Percentiles rank a stretch among this genome's conserved stretches.
phyloP scores from a whole-genome alignment of 371 early-diverging fungal genomes.

The Enterospora canceri region DNA sequence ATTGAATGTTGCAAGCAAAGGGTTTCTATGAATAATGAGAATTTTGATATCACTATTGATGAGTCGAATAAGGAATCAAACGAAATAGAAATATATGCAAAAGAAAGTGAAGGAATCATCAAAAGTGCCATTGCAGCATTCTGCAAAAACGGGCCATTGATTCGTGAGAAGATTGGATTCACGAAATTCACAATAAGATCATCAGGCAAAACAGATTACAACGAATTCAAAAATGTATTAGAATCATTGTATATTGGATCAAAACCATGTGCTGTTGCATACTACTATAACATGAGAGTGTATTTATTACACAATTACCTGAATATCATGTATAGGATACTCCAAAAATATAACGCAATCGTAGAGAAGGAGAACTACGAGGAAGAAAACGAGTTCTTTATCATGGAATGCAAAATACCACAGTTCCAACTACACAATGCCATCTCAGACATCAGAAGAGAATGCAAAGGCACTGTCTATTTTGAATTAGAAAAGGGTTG shows the following conservation, averaged over 20 bases:
- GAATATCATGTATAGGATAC: conserved; percentile 29
- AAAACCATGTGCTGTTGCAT: conserved; percentile 25
- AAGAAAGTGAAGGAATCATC: background rate
- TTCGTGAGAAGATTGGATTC: conserved; percentile 20
- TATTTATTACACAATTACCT: conserved; percentile 29
- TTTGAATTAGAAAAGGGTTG: conserved; percentile 26
- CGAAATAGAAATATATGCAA: conserved; percentile 12
- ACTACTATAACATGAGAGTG: conserved; percentile 27
- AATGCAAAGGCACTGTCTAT: conserved; percentile 48
- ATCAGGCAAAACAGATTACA: background rate
- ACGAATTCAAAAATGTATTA: conserved; percentile 24
- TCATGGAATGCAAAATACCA: conserved; percentile 31
- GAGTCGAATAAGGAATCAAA: background rate
- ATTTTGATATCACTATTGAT: conserved; percentile 6
- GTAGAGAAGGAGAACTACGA: conserved; percentile 38
- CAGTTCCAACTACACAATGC: conserved; percentile 30
- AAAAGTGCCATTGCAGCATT: conserved; percentile 36
- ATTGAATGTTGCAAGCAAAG: conserved; percentile 19
- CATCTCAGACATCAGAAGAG: conserved; percentile 32
- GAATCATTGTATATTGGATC: conserved; percentile 10
- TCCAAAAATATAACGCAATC: conserved; percentile 23
- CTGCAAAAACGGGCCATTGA: conserved; percentile 31
- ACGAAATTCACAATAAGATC: conserved; percentile 19
- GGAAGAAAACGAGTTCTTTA: conserved; percentile 30
- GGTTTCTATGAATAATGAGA: conserved; percentile 2